phyloP scores from a whole-genome alignment of 768 basidiomycete species.

The Xerocomus potaroensis region DNA sequence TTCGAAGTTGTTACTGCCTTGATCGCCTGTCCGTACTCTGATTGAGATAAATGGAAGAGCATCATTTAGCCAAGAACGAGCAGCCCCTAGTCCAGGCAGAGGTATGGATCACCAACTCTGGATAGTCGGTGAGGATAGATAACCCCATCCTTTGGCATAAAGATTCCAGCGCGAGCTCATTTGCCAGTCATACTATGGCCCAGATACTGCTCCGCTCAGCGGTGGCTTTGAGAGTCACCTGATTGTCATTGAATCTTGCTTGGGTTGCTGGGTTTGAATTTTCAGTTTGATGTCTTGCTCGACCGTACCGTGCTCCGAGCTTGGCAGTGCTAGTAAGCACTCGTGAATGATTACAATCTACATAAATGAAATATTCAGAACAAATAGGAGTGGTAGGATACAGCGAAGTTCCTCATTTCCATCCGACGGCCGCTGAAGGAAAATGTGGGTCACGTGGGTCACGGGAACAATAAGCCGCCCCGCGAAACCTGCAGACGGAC shows the following conservation, averaged over 20 bases:
- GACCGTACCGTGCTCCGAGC: too few species aligned
- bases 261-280: constrained; percentile 7
- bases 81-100: too few species aligned
- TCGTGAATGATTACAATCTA: too few species aligned
- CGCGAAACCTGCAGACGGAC: neutral
- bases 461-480: neutral
- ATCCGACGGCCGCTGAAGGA: too few species aligned
- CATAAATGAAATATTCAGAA: too few species aligned
- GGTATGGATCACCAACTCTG: neutral
- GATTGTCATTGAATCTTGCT: too few species aligned
- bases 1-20: constrained; percentile 13
- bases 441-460: too few species aligned
- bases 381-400: neutral
- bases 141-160: too few species aligned
- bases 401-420: neutral
- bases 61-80: neutral
- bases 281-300: too few species aligned
- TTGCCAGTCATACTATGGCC: neutral
- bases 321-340: too few species aligned
- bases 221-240: too few species aligned
- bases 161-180: neutral
- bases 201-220: constrained; percentile 15
- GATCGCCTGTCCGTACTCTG: constrained; percentile 13
- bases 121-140: too few species aligned
- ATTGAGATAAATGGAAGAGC: constrained; percentile 8